Percentiles rank a stretch among this genome's conserved stretches.
phyloP scores from a whole-genome alignment of 768 basidiomycete species.

The Obba rivulosa region DNA sequence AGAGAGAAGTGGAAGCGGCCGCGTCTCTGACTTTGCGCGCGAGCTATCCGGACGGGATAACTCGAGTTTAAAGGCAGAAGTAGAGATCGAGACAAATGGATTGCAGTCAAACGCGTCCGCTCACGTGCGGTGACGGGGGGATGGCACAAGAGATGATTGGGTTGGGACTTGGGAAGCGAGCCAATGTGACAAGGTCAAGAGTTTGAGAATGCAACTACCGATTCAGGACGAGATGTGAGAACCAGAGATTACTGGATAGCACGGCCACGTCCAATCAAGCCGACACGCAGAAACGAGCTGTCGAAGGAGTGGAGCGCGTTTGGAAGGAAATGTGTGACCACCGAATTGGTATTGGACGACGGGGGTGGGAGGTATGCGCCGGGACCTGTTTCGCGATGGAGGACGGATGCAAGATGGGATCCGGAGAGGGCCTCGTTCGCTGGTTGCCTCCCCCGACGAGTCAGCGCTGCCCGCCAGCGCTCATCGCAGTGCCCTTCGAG shows the following conservation, averaged over 20 bases:
- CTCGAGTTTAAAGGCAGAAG: conserved; percentile 14
- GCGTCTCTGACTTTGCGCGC: conserved; percentile 8
- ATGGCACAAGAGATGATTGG: conserved; percentile 16
- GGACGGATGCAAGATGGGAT: too few species aligned
- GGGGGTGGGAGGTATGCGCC: too few species aligned
- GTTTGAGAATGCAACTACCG: conserved; percentile 14
- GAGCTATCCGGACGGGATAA: conserved; percentile 6
- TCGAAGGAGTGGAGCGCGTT: too few species aligned
- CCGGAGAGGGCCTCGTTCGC: too few species aligned
- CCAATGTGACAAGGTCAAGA: conserved; percentile 6
- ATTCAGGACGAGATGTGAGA: conserved; percentile 8
- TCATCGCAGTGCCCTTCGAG: too few species aligned
- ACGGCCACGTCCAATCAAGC: too few species aligned
- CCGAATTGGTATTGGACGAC: too few species aligned
- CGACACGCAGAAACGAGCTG: too few species aligned
- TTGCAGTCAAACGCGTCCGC: not conserved
- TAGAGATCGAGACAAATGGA: conserved; percentile 12
- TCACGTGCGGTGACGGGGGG: conserved; percentile 7
- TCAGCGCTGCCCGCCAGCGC: too few species aligned
- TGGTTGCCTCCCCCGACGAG: too few species aligned
- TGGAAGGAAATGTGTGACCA: too few species aligned
- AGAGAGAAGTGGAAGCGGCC: not conserved
- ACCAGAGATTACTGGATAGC: not conserved
- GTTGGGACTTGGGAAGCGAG: conserved; percentile 14
- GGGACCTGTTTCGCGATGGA: too few species aligned